Evolutionary conservation across 345 rosid species (phyloP).

Genomic region (Citrus inodora): DNA sequence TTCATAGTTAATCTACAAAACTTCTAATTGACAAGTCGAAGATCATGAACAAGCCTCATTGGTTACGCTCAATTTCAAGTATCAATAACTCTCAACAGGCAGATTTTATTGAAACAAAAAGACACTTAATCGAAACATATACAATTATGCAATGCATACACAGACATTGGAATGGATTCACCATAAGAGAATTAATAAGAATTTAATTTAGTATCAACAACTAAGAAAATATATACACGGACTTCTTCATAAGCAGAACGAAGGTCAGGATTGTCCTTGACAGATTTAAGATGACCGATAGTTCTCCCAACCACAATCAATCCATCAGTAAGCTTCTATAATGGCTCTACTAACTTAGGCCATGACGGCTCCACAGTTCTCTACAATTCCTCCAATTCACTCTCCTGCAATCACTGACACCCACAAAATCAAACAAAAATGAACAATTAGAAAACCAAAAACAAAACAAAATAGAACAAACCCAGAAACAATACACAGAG

Average conservation of each 20-base stretch:
- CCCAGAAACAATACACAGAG: not conserved
- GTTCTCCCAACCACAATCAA: constrained; percentile 75
- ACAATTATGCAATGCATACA: not conserved
- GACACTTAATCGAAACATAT: not conserved
- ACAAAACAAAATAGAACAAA: not conserved
- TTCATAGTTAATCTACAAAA: not conserved
- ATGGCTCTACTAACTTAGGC: constrained; percentile 87
- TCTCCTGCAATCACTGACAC: constrained; percentile 42
- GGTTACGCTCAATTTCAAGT: too few species aligned
- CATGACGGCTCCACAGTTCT: constrained; percentile 70
- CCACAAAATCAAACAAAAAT: too few species aligned
- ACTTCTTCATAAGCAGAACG: constrained; percentile 93
- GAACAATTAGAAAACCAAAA: too few species aligned
- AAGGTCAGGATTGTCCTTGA: constrained; percentile 78
- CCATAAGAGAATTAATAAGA: too few species aligned
- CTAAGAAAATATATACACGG: constrained; percentile 11
- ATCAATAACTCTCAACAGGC: not conserved
- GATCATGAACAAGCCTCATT: not conserved
- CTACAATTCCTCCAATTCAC: constrained; percentile 69
- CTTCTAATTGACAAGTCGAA: not conserved
- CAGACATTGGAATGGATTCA: too few species aligned
- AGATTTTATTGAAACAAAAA: not conserved
- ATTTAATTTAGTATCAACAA: not conserved
- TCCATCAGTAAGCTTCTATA: constrained; percentile 76
- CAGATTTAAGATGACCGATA: constrained; percentile 75